These are phyloP conservation scores for Piedraia hortae DNA, from an alignment of 2,329 filamentous ascomycete species.

Conservation along the genomic window DNA sequence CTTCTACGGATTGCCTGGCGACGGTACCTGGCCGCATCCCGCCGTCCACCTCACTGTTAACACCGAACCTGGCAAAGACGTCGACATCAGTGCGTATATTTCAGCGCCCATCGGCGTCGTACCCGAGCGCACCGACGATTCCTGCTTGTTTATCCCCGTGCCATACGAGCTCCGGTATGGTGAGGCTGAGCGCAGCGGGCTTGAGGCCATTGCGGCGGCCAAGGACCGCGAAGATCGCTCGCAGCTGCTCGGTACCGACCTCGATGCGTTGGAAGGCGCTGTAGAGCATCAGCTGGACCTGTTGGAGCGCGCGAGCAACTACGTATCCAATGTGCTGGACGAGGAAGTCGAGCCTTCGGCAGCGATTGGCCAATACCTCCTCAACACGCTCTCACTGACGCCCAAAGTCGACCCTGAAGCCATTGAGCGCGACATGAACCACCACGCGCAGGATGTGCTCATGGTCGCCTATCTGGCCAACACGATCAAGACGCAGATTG, in stretches of 20 bases:
- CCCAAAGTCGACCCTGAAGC: slow-evolving; percentile 79
- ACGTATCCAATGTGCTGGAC: slow-evolving; percentile 79
- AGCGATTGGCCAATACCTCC: slow-evolving; percentile 76
- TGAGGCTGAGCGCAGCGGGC: slow-evolving; percentile 45
- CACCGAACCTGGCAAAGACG: slow-evolving; percentile 41
- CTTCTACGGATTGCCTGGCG: slow-evolving; percentile 92
- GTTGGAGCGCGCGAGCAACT: slow-evolving; percentile 72
- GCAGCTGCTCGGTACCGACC: slow-evolving; percentile 52
- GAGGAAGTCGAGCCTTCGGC: slow-evolving; percentile 77
- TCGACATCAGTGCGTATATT: slow-evolving; percentile 84
- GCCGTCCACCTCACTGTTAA: slow-evolving; percentile 89
- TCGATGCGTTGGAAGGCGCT: slow-evolving; percentile 64
- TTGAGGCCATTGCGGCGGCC: slow-evolving; percentile 63
- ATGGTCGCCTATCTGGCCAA: slow-evolving; percentile 96
- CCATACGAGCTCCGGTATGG: slow-evolving; percentile 81
- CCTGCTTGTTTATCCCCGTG: slow-evolving; percentile 90
- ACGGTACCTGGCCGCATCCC: slow-evolving; percentile 91
- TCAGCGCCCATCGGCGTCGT: slow-evolving; percentile 85
- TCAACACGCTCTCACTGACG: slow-evolving; percentile 75
- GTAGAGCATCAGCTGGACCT: slow-evolving; percentile 71
- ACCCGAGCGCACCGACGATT: slow-evolving; percentile 80
- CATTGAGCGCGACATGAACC: slow-evolving; percentile 97
- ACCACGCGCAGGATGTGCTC: slow-evolving; percentile 95
- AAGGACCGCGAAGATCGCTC: slow-evolving; percentile 51
- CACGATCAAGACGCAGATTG: slow-evolving; percentile 96